Evolutionary conservation across 2,329 filamentous ascomycete species (phyloP), one percentile per base, ranked within the genome.

Genomic region (Knufia fluminis): DNA sequence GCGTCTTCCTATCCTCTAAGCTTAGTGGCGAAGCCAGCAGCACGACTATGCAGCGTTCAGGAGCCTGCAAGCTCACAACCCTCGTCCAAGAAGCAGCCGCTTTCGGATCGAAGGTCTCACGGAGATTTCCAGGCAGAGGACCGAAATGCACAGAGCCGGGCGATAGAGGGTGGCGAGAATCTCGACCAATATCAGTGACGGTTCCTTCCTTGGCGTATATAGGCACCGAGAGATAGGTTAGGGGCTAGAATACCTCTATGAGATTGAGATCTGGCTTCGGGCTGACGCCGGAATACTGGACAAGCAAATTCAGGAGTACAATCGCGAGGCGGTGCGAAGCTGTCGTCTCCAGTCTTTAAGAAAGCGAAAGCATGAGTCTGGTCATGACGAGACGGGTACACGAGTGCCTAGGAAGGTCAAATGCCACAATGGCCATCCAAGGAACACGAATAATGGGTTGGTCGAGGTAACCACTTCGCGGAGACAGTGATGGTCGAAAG

Each of bases 301-400:
- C 35, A 38, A 38, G 35, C 35, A 38, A 38, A 38, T 38, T 20
- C 35, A 38, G 35, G 35, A 38, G 35, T 38, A 38, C 35, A 38
- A 38, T n/a, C 35, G 35, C n/a, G 35, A 16, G 35, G n/a, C 35
- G 17, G 35, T 38, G 35, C 35, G 35, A 38, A 38, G 35, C 35
- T 38, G 35, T 38, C 35, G 35, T 38, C 35, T 38, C 35, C 35
- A 38, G 17, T 38, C 35, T 38, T 38, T 38, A 6, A 32, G 28
- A 32, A 38, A 38, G 35, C 35, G 35, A 38, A 38, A 38, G 35
- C 35, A 38, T 38, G 35, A 38, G 35, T 38, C 35, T 38, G 35
- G n/a, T 38, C 35, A 38, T 16, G 35, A 38, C 35, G 35, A 38
- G 6, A 16, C 35, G 35, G 35, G 35, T 38, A 20, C 35, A 38